A percentile compares a stretch with the other conserved stretches of the same genome.
Conservation (phyloP, 306 rosid genomes). For the Castanopsis chinensis region DNA sequence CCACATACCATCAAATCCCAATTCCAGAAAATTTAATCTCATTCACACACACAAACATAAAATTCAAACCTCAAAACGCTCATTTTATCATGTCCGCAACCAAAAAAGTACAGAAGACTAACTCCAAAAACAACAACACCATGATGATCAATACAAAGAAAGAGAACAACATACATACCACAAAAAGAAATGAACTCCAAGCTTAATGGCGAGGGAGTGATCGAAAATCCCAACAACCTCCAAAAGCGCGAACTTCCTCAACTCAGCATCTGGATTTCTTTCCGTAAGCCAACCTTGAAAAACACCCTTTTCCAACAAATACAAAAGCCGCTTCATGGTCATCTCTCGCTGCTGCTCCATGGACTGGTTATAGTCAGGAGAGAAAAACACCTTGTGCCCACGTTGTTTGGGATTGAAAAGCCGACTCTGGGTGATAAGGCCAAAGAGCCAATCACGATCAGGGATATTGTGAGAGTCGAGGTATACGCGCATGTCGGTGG, state of each 20-base stretch:
- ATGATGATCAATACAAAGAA: no score
- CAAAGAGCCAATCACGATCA: conserved; percentile 77
- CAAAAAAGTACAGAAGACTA: no score
- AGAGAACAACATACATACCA: conserved; percentile 39
- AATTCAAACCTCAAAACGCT: no score
- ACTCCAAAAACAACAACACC: no score
- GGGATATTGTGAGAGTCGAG: conserved; percentile 67
- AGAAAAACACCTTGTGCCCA: conserved; percentile 57
- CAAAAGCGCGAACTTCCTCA: conserved; percentile 55
- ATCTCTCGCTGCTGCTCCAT: conserved; percentile 83
- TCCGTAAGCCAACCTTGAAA: conserved; percentile 72
- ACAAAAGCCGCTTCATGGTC: conserved; percentile 75
- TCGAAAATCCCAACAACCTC: conserved; percentile 69
- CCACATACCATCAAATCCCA: no score
- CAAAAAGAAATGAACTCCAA: conserved; percentile 73
- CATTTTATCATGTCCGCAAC: no score
- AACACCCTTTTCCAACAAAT: conserved; percentile 58
- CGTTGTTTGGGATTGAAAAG: conserved; percentile 56
- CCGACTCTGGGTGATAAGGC: conserved; percentile 55
- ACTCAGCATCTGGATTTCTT: conserved; percentile 41
- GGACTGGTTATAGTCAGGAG: conserved; percentile 71
- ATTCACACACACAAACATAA: no score
- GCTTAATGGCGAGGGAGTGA: conserved; percentile 77
- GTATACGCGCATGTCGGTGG: conserved; percentile 54
- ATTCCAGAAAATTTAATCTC: no score